Base-by-base conservation (phyloP, 2,329 filamentous ascomycete species). In the Beauveria australis region DNA sequence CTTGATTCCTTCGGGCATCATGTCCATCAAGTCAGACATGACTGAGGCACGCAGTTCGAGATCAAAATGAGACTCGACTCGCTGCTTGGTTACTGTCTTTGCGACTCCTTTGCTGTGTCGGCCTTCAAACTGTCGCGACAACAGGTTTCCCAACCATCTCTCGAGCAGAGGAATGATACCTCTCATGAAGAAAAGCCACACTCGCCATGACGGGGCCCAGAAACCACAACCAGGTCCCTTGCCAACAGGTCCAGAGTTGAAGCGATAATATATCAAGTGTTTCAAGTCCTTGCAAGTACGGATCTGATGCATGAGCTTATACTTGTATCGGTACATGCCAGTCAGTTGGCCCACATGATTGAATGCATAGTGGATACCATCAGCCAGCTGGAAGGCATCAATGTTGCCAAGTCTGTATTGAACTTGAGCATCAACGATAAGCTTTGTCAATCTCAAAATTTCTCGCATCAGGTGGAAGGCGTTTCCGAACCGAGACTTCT, bases 1-100 rank as follows among this genome's bases (percentile, higher is more conserved):
- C 75, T 97, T 97, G 78, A 99, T 97, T 66, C 94, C 94, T 73
- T 99, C 95, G 0, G 94, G 94, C 94, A 99, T 99, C 95, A 99
- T 99, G 70, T 99, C 94, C 89, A 97, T 97, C 55, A 99, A 80
- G 75, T 99, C 94, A 49, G 93, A 92, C 93, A 99, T 99, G 66
- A 99, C 94, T 0, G 94, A 97, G 18, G 95, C 95, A 69, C 94
- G 91, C 55, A 99, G 86, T 75, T 99, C 94, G 61, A 99, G 81
- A 75, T 99, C 94, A 70, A 97, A 99, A 72, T 99, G 95, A 26
- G 94, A 97, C 72, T 99, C 94, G 6, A 99, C 94, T 77, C 94
- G 91, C 76, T 99, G 94, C 78, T 99, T 99, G 4, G 94, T 99
- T 41, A 99, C 94, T 0, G 94, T 99, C 81, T 99, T 99, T 40